Evolutionary conservation across 1,284 basidiomycete genomes (phyloP).

Genomic region (Rhodotorula sp.): DNA sequence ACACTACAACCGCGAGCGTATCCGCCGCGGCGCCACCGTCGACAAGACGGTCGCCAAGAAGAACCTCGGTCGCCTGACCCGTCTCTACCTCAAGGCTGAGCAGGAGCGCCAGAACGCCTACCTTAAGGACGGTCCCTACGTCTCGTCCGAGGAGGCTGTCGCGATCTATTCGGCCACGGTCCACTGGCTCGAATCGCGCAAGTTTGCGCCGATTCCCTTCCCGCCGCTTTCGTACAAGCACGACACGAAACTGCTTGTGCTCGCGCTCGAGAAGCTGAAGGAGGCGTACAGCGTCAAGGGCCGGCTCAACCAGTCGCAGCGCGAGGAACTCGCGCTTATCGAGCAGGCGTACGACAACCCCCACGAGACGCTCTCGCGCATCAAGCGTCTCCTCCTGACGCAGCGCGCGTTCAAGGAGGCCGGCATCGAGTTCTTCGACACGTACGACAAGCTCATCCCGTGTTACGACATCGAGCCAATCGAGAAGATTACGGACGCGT

Average conservation of each 20-base stretch:
- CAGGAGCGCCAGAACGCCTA: conserved; percentile 96
- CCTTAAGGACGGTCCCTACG: conserved; percentile 94
- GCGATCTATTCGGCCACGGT: conserved; percentile 96
- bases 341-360: conserved; percentile 96
- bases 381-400: conserved; percentile 90
- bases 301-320: conserved; percentile 90
- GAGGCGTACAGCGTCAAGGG: conserved; percentile 98
- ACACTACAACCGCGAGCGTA: conserved; percentile 60
- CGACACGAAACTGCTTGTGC: conserved; percentile 90
- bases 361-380: conserved; percentile 86
- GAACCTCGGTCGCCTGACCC: conserved; percentile 62
- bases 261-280: conserved; percentile 93
- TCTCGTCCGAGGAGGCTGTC: conserved; percentile 94
- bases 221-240: conserved; percentile 97
- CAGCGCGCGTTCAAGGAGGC: conserved; percentile 97
- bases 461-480: conserved; percentile 98
- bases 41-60: conserved; percentile 99
- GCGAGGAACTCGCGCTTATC: conserved; percentile 91
- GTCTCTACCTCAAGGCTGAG: conserved; percentile 93
- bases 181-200: conserved; percentile 93
- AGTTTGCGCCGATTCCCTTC: conserved; percentile 96
- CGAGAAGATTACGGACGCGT: conserved; percentile 97
- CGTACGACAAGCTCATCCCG: conserved; percentile 88
- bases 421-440: conserved; percentile 67
- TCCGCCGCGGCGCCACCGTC: conserved; percentile 90